Evolutionary conservation across 2,329 filamentous ascomycete genomes (phyloP).

Genomic region (Ceratocystis ficicola): DNA sequence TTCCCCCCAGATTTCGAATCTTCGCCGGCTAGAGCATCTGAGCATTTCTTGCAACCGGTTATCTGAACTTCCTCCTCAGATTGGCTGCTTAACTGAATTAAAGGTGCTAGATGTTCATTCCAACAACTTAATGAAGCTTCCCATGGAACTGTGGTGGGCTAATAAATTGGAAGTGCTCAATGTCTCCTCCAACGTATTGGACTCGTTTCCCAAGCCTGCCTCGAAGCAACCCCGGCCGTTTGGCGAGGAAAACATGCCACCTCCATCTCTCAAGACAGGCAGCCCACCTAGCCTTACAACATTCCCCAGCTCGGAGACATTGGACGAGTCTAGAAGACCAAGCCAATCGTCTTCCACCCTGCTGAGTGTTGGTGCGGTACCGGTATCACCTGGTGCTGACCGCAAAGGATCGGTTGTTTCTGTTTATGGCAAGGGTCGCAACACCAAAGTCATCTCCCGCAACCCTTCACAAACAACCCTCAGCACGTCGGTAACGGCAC

Average conservation of each 20-base stretch:
- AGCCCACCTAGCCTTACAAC: slow-evolving; percentile 37
- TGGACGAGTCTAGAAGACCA: slow-evolving; percentile 51
- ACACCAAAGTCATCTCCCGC: slow-evolving; percentile 71
- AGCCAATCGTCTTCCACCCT: slow-evolving; percentile 72
- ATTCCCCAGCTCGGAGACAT: slow-evolving; percentile 66
- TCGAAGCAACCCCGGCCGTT: slow-evolving; percentile 52
- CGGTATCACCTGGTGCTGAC: slow-evolving; percentile 45
- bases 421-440: slow-evolving; percentile 65
- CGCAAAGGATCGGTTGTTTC: slow-evolving; percentile 80
- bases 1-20: slow-evolving; percentile 69
- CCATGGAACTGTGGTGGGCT: slow-evolving; percentile 93
- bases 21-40: slow-evolving; percentile 76
- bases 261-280: slow-evolving; percentile 29
- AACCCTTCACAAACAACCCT: slow-evolving; percentile 37
- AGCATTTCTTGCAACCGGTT: slow-evolving; percentile 89
- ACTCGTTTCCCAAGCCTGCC: slow-evolving; percentile 77
- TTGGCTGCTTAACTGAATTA: slow-evolving; percentile 76
- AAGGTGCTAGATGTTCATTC: slow-evolving; percentile 78
- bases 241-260: slow-evolving; percentile 37
- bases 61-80: slow-evolving; percentile 69
- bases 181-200: slow-evolving; percentile 85
- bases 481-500: slow-evolving; percentile 38
- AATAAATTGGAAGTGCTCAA: slow-evolving; percentile 83
- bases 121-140: slow-evolving; percentile 82
- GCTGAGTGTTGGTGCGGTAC: slow-evolving; percentile 63